Percentiles rank a stretch among this genome's conserved stretches.
Evolutionary conservation across 495 filamentous ascomycete genomes (phyloP).

Genomic region (Bacidia rubella): DNA sequence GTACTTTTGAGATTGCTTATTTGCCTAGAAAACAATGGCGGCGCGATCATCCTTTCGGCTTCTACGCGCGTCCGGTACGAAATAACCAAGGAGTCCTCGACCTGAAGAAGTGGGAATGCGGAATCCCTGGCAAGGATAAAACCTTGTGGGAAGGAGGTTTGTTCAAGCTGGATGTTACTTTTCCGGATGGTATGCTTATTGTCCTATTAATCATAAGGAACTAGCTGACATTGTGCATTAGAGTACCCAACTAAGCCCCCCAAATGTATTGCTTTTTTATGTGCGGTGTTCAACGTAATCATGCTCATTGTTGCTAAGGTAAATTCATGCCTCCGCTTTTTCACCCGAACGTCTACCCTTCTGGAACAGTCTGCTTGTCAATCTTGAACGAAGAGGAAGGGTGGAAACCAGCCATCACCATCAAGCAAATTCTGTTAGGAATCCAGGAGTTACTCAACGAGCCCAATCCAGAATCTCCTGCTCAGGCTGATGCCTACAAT

Average conservation of each 20-base stretch:
- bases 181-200: conserved; percentile 72
- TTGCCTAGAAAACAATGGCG: conserved; percentile 80
- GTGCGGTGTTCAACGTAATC: not conserved
- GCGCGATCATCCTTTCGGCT: conserved; percentile 92
- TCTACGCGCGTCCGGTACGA: conserved; percentile 80
- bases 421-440: conserved; percentile 91
- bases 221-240: conserved; percentile 25
- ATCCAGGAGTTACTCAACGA: conserved; percentile 93
- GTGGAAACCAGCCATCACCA: conserved; percentile 96
- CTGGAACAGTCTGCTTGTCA: conserved; percentile 91
- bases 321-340: conserved; percentile 95
- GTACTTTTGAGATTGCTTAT: not conserved
- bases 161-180: conserved; percentile 84
- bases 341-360: conserved; percentile 98
- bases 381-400: conserved; percentile 98
- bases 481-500: conserved; percentile 95
- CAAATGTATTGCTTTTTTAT: conserved; percentile 54
- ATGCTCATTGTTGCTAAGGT: conserved; percentile 38
- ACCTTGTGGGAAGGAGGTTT: conserved; percentile 94
- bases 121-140: conserved; percentile 87
- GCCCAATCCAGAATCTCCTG: conserved; percentile 92
- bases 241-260: conserved; percentile 98
- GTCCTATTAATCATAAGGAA: not conserved
- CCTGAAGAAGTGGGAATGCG: conserved; percentile 91
- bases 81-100: conserved; percentile 72